Base-by-base conservation (phyloP, 805 yeast species). In the Candida boidinii region DNA sequence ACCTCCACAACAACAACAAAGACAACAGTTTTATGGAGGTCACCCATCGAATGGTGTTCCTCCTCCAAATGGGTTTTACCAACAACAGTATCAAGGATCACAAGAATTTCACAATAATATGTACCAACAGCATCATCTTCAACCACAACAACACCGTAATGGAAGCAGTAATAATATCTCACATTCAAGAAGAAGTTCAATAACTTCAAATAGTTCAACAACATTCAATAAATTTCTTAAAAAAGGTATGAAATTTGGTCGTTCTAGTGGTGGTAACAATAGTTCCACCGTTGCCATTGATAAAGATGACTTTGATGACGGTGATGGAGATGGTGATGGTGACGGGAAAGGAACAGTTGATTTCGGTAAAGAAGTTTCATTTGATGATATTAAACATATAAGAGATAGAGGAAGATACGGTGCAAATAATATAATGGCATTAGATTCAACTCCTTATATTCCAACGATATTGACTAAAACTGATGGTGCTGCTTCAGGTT, bases 371-470 rank as follows among this genome's bases (percentile, higher is more conserved):
- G 56, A 59, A 14, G 63, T 79, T 40, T 70, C 85, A 0, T 77
- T 79, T 41, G 74, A 72, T 40, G 88, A 82, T 45, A 59, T 83
- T 8, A 60, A 75, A 17, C 78, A 77, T 30, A 56, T 78, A 2
- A 61, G 79, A 31, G 84, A 78, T 42, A 66, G 80, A 25, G 83
- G 83, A 5, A 71, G 84, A 21, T 79, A 79, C 48, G 79, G 79
- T 4, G 60, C 68, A 14, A 60, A 65, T 31, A 39, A 57, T 27
- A 31, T 50, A 26, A 14, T 17, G 6, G 13, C 48, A 21, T 53
- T 62, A 35, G 85, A 79, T 40, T 68, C 88, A 0, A 68, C 85
- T 0, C 88, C 92, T 7, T 74, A 79, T 40, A 81, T 83, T 25
- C 94, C 94, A 6, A 80, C 86, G 0, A 34, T 82, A 4, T 62